Evolutionary conservation across 768 basidiomycete species (phyloP), one percentile per base, ranked within the genome.

Genomic region (Hygrocybe punicea): DNA sequence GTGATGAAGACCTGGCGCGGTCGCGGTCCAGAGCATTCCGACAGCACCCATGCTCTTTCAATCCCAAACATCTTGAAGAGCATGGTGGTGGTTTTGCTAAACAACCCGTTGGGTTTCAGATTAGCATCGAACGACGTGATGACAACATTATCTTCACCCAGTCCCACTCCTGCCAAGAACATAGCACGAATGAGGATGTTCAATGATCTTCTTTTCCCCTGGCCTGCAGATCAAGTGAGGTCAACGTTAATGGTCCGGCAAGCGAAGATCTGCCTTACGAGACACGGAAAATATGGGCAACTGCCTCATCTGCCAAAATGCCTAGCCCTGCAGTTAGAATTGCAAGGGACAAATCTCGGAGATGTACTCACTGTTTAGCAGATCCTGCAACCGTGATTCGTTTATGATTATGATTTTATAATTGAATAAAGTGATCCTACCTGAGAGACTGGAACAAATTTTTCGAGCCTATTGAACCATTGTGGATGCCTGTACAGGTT

Each of bases 71-170:
- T 89, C 66, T 87, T 89, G 73, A 85, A 86, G 1, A 90, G 71
- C 79, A 90, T 87, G 0, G 86, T 85, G 0, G 88, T 89, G 0
- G 86, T 89, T 76, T 89, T 89, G 1, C 87, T 87, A 60, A 13
- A 50, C 47, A n/a, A 42, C n/a, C n/a, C 17, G 60, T 47, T 54
- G 17, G 23, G 19, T 21, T 36, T 17, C 19, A 23, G 6, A 11
- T 13, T 24, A 33, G 29, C 29, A 29, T 8, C 8, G 29, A 29
- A 29, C 29, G 29, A 29, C 29, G 33, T 36, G 3, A 11, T 1
- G 53, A 14, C 36, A 17, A 23, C 11, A 17, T 21, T 53, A 63
- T 10, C 54, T 76, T 10, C 61, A 87, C 87, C 87, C 88, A 0
- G 88, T 89, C 2, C 88, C 88, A 62, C 87, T 88, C 23, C 88